Percentiles rank a stretch among this genome's conserved stretches.
These are phyloP conservation scores for Aphanomyces cochlioides DNA, from an alignment of 352 stramenopile species.

Conservation along the genomic window DNA sequence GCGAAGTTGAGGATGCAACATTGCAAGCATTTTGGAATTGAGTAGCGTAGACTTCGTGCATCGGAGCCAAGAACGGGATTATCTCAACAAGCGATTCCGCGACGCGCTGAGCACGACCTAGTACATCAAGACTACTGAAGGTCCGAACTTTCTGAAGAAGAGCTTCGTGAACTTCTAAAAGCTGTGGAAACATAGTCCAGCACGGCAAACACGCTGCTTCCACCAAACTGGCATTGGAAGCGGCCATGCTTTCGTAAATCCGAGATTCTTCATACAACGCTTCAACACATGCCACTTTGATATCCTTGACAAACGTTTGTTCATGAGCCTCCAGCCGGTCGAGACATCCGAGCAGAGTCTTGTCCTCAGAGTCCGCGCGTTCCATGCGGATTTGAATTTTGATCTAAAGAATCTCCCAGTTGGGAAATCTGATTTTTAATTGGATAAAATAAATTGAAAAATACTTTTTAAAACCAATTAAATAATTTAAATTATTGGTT, in stretches of 20 bases:
- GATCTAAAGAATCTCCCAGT: constrained; percentile 8
- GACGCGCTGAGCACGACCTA: neutral
- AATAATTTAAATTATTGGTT: too few species aligned
- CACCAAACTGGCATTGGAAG: neutral
- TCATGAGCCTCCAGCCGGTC: constrained; percentile 8
- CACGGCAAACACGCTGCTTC: constrained; percentile 19
- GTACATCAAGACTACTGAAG: neutral
- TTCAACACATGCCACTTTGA: neutral
- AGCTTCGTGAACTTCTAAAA: constrained; percentile 13
- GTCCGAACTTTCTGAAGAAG: neutral
- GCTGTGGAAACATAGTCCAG: constrained; percentile 12
- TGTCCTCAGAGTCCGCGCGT: neutral
- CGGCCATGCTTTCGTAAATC: neutral
- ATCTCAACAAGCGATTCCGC: neutral
- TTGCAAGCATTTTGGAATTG: neutral
- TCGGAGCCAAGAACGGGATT: neutral
- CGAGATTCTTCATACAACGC: neutral
- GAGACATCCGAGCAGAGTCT: neutral
- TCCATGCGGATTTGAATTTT: neutral
- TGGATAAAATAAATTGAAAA: too few species aligned
- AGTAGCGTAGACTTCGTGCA: neutral
- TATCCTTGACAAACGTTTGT: constrained; percentile 2
- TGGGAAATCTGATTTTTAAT: neutral
- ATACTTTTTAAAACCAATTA: too few species aligned
- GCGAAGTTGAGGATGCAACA: neutral